phyloP scores from a whole-genome alignment of 805 yeast species.

The Lipomyces starkeyi region DNA sequence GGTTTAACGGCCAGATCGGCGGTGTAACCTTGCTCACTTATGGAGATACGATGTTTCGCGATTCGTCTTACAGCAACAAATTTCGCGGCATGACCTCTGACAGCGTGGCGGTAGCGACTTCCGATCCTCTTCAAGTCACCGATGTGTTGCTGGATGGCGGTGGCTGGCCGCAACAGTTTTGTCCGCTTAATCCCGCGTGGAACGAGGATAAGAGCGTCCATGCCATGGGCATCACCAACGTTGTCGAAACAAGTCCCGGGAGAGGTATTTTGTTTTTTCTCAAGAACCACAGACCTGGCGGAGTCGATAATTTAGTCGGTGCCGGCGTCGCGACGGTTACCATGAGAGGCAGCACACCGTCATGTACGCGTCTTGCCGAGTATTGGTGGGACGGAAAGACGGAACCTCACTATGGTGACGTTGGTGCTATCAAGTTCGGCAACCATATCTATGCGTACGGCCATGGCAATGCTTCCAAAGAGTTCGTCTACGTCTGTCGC shows the following conservation, averaged over 20 bases:
- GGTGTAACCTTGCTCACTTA: not conserved
- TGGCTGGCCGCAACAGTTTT: conserved; percentile 15
- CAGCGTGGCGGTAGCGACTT: conserved; percentile 10
- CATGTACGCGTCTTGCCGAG: conserved; percentile 8
- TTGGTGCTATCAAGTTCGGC: not conserved
- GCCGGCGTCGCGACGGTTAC: conserved; percentile 13
- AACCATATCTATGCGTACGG: conserved; percentile 13
- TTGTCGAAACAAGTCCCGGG: conserved; percentile 7
- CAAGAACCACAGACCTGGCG: conserved; percentile 14
- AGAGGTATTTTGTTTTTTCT: not conserved
- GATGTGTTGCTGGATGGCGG: conserved; percentile 5
- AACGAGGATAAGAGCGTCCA: conserved; percentile 3
- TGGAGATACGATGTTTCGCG: conserved; percentile 11
- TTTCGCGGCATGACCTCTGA: conserved; percentile 11
- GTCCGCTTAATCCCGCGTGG: conserved; percentile 11
- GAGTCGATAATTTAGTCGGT: not conserved
- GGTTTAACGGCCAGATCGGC: conserved; percentile 9
- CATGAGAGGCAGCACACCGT: not conserved
- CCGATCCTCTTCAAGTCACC: conserved; percentile 7
- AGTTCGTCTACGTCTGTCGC: conserved; percentile 10
- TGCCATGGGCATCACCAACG: conserved; percentile 15
- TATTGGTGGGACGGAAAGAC: conserved; percentile 14
- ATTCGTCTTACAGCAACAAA: not conserved
- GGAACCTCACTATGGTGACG: conserved; percentile 11
- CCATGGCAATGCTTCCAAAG: conserved; percentile 7